Evolutionary conservation across 75 land plant genomes (phyloP), one percentile per base, ranked within the genome.

Genomic region (Cunninghamia lanceolata): DNA sequence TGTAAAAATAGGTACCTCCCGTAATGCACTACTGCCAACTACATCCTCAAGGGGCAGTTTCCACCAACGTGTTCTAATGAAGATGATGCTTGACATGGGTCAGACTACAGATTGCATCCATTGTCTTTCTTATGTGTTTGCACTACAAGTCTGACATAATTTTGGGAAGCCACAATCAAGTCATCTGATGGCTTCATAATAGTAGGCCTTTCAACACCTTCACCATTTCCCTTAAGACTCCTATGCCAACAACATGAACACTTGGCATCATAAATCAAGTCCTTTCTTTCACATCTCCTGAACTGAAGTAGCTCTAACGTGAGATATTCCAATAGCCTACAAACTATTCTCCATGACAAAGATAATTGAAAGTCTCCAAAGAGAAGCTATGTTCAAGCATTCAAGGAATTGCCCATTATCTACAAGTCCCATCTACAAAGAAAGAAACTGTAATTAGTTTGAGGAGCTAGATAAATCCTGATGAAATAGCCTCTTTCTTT

Each of bases 281-380:
- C 99, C 99, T 86, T 98, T 98, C 93, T 98, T 94, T 94, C 94
- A 98, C 63, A 98, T 98, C 88, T 93, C 93, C 3, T 95, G 96
- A 85, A 93, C 98, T 0, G 99, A 98, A 68, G 99, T 98, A 8
- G 99, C 92, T 80, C 99, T 89, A 74, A 92, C 81, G 85, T 98
- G 99, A 9, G 95, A 93, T 98, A 98, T 98, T 17, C 99, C 98
- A 89, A 98, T 98, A 1, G 99, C 99, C 99, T 98, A 98, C 89
- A 96, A 84, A 79, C 96, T 98, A 83, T 98, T 98, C 91, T 98
- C 99, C 63, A 98, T 98, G 39, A 98, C 99, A 88, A 96, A 98
- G n/a, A 96, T 87, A 54, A 98, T 94, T 2, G 99, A 98, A 89
- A 98, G 88, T 82, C 96, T 98, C 98, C 98, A 98, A 70, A 98